Conservation (phyloP, 192 early-diverging fungal species). For the Coemansia sp. region DNA sequence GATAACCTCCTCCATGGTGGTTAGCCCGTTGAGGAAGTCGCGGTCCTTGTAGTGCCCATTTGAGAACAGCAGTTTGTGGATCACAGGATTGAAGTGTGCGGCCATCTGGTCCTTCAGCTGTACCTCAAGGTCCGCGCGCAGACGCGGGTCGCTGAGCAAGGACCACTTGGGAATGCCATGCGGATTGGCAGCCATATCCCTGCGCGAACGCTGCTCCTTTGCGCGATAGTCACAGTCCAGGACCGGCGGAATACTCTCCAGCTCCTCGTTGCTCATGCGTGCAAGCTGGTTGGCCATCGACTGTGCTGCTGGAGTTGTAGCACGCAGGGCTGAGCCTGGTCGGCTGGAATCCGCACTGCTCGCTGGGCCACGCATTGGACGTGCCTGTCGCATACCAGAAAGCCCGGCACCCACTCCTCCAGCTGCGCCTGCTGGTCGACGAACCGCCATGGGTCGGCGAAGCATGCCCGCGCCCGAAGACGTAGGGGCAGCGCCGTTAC, state of each 20-base stretch:
- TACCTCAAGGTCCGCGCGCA: constrained; percentile 36
- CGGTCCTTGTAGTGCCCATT: constrained; percentile 86
- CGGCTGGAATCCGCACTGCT: constrained; percentile 20
- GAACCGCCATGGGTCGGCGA: constrained; percentile 51
- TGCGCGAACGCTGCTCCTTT: constrained; percentile 69
- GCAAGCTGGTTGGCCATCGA: constrained; percentile 30
- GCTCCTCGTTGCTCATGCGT: constrained; percentile 50
- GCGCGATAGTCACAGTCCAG: constrained; percentile 62
- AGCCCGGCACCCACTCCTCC: constrained; percentile 10
- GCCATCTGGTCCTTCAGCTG: constrained; percentile 64
- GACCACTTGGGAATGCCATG: constrained; percentile 62
- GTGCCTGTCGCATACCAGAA: constrained; percentile 16
- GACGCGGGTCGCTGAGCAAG: constrained; percentile 37
- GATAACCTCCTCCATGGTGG: constrained; percentile 67
- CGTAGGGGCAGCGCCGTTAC: background rate
- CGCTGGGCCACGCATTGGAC: constrained; percentile 18
- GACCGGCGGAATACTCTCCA: constrained; percentile 57
- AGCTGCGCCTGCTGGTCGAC: constrained; percentile 20
- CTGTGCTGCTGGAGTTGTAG: constrained; percentile 12
- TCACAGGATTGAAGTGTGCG: constrained; percentile 58
- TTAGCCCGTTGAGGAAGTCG: constrained; percentile 68
- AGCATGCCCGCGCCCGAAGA: constrained; percentile 31
- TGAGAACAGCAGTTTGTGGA: constrained; percentile 69
- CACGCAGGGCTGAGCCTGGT: constrained; percentile 30
- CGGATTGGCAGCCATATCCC: constrained; percentile 67